Percentiles rank a stretch among this genome's conserved stretches.
phyloP scores from a whole-genome alignment of 352 stramenopile genomes.

The Globisporangium okanoganense region DNA sequence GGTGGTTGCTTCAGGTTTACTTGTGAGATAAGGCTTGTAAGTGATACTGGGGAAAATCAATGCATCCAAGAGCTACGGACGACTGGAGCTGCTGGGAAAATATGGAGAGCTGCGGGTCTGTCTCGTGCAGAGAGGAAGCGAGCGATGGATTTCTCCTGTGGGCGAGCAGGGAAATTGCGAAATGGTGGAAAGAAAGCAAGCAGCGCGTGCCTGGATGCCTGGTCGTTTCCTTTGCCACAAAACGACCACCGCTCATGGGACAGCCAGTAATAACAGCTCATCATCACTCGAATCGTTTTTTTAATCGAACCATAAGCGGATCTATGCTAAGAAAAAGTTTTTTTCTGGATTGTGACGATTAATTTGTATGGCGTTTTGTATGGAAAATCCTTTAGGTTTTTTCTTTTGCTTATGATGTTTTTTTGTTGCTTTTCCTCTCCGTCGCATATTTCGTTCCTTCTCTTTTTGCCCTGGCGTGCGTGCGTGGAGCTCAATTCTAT shows the following conservation, averaged over 20 bases:
- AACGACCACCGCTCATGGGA: neutral
- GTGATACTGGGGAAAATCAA: neutral
- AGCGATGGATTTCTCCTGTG: neutral
- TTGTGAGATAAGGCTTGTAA: too few relatives aligned
- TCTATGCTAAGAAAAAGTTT: neutral
- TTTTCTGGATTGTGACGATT: neutral
- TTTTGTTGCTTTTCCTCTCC: neutral
- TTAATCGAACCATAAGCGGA: neutral
- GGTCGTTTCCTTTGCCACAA: neutral
- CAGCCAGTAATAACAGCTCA: neutral
- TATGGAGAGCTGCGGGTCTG: neutral
- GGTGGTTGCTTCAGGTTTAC: neutral
- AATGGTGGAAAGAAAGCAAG: constrained; percentile 6
- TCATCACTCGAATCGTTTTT: neutral
- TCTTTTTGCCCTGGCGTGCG: constrained; percentile 6
- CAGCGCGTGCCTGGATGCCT: neutral
- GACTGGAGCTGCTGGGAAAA: neutral
- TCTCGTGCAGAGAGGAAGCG: neutral
- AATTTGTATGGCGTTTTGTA: neutral
- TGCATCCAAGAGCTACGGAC: neutral
- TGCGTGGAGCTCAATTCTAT: constrained; percentile 7
- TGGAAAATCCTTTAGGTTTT: neutral
- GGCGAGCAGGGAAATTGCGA: neutral
- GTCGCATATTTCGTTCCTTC: neutral
- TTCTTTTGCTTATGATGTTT: neutral